Conservation (phyloP, 805 yeast species). For the Saccharomyces jurei region DNA sequence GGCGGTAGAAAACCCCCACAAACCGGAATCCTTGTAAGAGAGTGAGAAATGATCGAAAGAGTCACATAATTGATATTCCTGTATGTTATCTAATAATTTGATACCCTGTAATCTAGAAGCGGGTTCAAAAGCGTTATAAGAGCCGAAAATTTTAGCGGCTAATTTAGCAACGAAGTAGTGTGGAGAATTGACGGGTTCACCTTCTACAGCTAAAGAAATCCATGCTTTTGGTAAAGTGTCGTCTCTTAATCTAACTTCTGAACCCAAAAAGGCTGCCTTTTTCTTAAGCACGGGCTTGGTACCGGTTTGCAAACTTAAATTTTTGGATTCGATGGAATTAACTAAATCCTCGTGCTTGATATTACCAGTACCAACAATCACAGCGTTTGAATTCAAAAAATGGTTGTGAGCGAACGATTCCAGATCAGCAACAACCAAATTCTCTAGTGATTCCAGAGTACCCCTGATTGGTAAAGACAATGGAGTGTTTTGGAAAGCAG, state of each 20-base stretch:
- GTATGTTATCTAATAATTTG: constrained; percentile 60
- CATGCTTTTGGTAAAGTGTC: constrained; percentile 78
- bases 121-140: constrained; percentile 48
- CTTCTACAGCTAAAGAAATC: constrained; percentile 66
- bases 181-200: constrained; percentile 57
- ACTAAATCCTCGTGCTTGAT: constrained; percentile 62
- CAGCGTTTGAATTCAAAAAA: constrained; percentile 55
- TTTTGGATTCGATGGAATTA: constrained; percentile 48
- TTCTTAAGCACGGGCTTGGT: constrained; percentile 43
- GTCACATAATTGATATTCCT: constrained; percentile 67
- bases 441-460: constrained; percentile 55
- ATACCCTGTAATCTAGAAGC: constrained; percentile 53
- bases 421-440: constrained; percentile 53
- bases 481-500: constrained; percentile 83
- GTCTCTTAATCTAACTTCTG: constrained; percentile 82
- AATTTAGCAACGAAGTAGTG: constrained; percentile 65
- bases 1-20: constrained; percentile 74
- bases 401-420: constrained; percentile 46
- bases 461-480: constrained; percentile 71
- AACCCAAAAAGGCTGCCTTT: constrained; percentile 67
- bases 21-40: constrained; percentile 69
- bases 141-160: constrained; percentile 57
- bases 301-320: constrained; percentile 35
- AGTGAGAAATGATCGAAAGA: constrained; percentile 62
- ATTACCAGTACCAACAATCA: constrained; percentile 63